These are phyloP conservation scores for Tolypocladium pustulatum DNA, from an alignment of 2,329 filamentous ascomycete species.

Conservation along the genomic window DNA sequence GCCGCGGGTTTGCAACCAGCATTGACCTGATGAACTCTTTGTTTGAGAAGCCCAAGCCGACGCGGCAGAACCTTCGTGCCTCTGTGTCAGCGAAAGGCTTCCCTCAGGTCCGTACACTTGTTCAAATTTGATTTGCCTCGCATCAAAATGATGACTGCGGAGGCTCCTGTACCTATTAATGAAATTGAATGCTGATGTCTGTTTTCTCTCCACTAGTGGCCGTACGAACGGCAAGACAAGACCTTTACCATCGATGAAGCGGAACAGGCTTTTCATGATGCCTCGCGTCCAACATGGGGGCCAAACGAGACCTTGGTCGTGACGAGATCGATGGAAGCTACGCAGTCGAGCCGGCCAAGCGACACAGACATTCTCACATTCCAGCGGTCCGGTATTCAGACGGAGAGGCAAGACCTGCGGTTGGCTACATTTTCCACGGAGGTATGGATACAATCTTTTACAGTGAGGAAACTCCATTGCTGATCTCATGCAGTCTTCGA, in stretches of 20 bases:
- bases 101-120: conserved; percentile 70
- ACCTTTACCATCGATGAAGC: conserved; percentile 51
- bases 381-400: conserved; percentile 40
- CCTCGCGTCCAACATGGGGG: conserved; percentile 71
- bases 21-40: conserved; percentile 96
- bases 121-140: conserved; percentile 21
- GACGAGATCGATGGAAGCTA: conserved; percentile 24
- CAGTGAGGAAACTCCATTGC: conserved; percentile 5
- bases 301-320: conserved; percentile 64
- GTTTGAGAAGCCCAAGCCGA: conserved; percentile 62
- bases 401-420: conserved; percentile 53
- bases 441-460: conserved; percentile 19
- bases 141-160: conserved; percentile 10
- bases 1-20: conserved; percentile 68
- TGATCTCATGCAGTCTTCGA: conserved; percentile 34
- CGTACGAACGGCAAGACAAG: conserved; percentile 71
- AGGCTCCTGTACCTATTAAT: conserved; percentile 2
- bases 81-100: conserved; percentile 53
- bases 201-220: conserved; percentile 59
- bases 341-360: conserved; percentile 21
- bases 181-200: conserved; percentile 33
- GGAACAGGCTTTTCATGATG: conserved; percentile 61
- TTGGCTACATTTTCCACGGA: conserved; percentile 53
- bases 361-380: conserved; percentile 21
- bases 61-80: conserved; percentile 41